A percentile compares a stretch with the other conserved stretches of the same genome.
Evolutionary conservation across 352 stramenopile genomes (phyloP).

Genomic region (Pythium pyrilobum): DNA sequence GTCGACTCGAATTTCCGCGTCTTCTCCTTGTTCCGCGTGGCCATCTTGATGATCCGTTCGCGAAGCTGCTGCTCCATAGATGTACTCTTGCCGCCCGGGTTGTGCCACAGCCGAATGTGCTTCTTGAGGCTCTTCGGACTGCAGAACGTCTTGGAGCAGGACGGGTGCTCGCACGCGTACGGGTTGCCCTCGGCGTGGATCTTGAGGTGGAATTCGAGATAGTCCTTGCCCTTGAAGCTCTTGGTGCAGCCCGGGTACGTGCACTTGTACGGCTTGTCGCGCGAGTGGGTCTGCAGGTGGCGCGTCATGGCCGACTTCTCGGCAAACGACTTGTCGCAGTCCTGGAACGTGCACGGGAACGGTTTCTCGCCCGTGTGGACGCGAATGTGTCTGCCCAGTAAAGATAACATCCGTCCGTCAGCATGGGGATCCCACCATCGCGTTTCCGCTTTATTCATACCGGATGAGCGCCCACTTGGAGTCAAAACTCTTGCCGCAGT

Average conservation of each 20-base stretch:
- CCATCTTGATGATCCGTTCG: slow-evolving; percentile 85
- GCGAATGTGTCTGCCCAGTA: slow-evolving; percentile 58
- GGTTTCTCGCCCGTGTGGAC: slow-evolving; percentile 87
- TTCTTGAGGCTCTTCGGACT: slow-evolving; percentile 84
- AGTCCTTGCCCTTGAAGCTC: slow-evolving; percentile 87
- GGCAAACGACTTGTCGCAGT: slow-evolving; percentile 86
- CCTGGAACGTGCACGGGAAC: slow-evolving; percentile 75
- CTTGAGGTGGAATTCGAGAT: slow-evolving; percentile 82
- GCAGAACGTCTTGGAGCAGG: slow-evolving; percentile 80
- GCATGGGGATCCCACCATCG: not conserved
- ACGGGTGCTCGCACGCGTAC: slow-evolving; percentile 76
- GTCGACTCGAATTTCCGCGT: slow-evolving; percentile 74
- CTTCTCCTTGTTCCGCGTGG: slow-evolving; percentile 79
- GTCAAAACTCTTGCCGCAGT: slow-evolving; percentile 84
- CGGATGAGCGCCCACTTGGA: slow-evolving; percentile 81
- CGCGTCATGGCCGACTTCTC: slow-evolving; percentile 86
- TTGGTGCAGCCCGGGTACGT: slow-evolving; percentile 81
- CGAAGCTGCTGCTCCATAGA: slow-evolving; percentile 83
- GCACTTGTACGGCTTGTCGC: slow-evolving; percentile 84
- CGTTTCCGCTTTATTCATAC: slow-evolving; percentile 23
- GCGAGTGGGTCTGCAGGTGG: slow-evolving; percentile 82
- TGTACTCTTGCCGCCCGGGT: slow-evolving; percentile 74
- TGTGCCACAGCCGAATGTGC: slow-evolving; percentile 78
- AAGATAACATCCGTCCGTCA: slow-evolving; percentile 2
- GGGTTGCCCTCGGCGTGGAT: slow-evolving; percentile 77